Evolutionary conservation across 768 basidiomycete species (phyloP).

Genomic region (Tephrocybe sp.): DNA sequence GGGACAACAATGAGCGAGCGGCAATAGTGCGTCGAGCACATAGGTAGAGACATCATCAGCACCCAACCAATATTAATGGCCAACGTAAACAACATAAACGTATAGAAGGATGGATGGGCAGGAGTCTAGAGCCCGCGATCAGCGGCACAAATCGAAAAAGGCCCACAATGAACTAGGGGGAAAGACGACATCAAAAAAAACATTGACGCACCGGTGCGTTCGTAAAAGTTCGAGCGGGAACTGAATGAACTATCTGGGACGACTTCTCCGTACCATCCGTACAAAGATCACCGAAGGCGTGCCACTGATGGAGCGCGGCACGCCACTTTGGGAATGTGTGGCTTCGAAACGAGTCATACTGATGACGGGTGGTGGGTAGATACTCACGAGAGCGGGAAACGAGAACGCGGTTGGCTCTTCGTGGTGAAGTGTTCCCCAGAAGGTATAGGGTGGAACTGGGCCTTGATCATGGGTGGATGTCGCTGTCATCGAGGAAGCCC

Average conservation of each 20-base stretch:
- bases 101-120: too few species aligned
- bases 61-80: too few species aligned
- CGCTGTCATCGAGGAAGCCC: not conserved
- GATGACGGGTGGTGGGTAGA: slow-evolving; percentile 12
- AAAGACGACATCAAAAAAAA: not conserved
- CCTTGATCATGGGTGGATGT: not conserved
- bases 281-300: slow-evolving; percentile 9
- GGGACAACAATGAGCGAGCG: slow-evolving; percentile 3
- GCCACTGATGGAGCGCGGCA: slow-evolving; percentile 2
- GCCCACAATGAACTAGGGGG: slow-evolving; percentile 11
- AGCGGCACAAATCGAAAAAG: slow-evolving; percentile 6
- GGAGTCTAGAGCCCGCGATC: too few species aligned
- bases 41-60: not conserved
- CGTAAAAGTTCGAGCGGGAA: not conserved
- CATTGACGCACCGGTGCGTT: not conserved
- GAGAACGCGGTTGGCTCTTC: not conserved
- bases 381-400: slow-evolving; percentile 22
- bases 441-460: slow-evolving; percentile 4
- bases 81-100: too few species aligned
- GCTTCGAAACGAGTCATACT: slow-evolving; percentile 19
- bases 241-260: not conserved
- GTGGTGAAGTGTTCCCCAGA: not conserved
- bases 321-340: not conserved
- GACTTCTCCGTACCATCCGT: slow-evolving; percentile 12
- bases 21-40: not conserved